Percentiles rank a stretch among this genome's conserved stretches.
phyloP scores from a whole-genome alignment of 768 basidiomycete species.

The Tricholoma bakamatsutake region DNA sequence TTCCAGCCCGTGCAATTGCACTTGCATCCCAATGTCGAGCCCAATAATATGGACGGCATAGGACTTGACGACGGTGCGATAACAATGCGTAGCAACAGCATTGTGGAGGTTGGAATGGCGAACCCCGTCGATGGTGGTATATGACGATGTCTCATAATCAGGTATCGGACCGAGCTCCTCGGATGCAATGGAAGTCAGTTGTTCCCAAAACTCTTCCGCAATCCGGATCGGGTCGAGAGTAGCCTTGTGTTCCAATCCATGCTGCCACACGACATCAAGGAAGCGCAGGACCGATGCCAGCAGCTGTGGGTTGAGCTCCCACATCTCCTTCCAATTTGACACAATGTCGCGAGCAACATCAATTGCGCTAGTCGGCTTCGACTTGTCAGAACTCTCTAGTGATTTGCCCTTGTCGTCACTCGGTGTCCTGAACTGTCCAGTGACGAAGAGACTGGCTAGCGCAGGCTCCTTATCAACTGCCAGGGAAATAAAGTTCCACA shows the following conservation, averaged over 20 bases:
- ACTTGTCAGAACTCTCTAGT: slow-evolving; percentile 21
- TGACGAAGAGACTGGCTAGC: slow-evolving; percentile 70
- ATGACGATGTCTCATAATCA: slow-evolving; percentile 53
- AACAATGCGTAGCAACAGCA: slow-evolving; percentile 55
- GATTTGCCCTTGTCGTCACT: slow-evolving; percentile 29
- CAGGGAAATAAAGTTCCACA: slow-evolving; percentile 81
- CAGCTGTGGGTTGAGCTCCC: slow-evolving; percentile 73
- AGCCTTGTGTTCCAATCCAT: slow-evolving; percentile 65
- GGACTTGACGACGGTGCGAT: slow-evolving; percentile 67
- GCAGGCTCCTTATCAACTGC: slow-evolving; percentile 87
- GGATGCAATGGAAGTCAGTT: slow-evolving; percentile 55
- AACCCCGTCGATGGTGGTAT: slow-evolving; percentile 40
- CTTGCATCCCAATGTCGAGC: slow-evolving; percentile 64
- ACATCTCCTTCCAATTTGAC: slow-evolving; percentile 64
- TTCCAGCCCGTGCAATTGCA: slow-evolving; percentile 33
- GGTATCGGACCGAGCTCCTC: slow-evolving; percentile 73
- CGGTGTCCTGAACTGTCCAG: slow-evolving; percentile 60
- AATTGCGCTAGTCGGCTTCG: slow-evolving; percentile 50
- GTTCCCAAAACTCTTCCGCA: slow-evolving; percentile 63
- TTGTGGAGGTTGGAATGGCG: slow-evolving; percentile 54
- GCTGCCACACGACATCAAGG: slow-evolving; percentile 74
- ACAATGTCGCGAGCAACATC: slow-evolving; percentile 63
- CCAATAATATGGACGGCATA: slow-evolving; percentile 70
- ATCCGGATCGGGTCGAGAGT: slow-evolving; percentile 51
- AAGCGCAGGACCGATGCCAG: slow-evolving; percentile 73